Conservation (phyloP, 2,329 filamentous ascomycete species). For the Ilyonectria destructans region DNA sequence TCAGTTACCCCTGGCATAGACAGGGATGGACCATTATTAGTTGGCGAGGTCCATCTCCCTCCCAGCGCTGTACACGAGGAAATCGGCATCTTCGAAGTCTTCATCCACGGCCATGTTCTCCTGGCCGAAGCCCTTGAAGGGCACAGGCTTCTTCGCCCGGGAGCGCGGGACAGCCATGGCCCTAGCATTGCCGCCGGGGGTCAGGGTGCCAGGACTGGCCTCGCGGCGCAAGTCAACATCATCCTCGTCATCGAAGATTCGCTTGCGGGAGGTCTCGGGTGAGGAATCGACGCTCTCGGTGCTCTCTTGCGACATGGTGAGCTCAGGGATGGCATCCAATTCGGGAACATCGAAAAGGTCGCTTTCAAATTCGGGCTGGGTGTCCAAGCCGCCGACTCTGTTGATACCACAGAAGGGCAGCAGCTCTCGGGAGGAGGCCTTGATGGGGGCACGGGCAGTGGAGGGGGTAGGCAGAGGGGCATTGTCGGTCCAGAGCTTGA, state of each 20-base stretch:
- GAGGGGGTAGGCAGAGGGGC: slow-evolving; percentile 40
- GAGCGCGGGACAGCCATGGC: slow-evolving; percentile 66
- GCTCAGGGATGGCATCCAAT: slow-evolving; percentile 61
- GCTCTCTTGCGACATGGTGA: slow-evolving; percentile 73
- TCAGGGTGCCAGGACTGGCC: slow-evolving; percentile 58
- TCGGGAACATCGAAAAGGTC: slow-evolving; percentile 51
- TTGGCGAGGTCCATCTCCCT: slow-evolving; percentile 59
- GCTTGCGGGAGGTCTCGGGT: slow-evolving; percentile 61
- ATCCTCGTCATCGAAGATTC: slow-evolving; percentile 63
- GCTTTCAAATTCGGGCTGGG: slow-evolving; percentile 65
- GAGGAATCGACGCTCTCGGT: slow-evolving; percentile 55
- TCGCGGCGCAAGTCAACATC: slow-evolving; percentile 53
- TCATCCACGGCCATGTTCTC: slow-evolving; percentile 64
- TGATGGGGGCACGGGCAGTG: slow-evolving; percentile 38
- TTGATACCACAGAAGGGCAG: slow-evolving; percentile 87
- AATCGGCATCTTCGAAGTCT: slow-evolving; percentile 81
- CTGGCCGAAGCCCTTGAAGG: slow-evolving; percentile 55
- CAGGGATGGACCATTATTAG: slow-evolving; percentile 20
- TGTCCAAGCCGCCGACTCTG: slow-evolving; percentile 79
- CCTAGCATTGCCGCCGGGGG: slow-evolving; percentile 59
- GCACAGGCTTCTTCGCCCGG: slow-evolving; percentile 47
- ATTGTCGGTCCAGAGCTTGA: slow-evolving; percentile 66
- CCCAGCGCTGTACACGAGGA: slow-evolving; percentile 66
- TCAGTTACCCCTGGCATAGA: background rate
- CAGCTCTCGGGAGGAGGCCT: slow-evolving; percentile 71